Conservation (phyloP, 805 yeast species). For the Candida maris region DNA sequence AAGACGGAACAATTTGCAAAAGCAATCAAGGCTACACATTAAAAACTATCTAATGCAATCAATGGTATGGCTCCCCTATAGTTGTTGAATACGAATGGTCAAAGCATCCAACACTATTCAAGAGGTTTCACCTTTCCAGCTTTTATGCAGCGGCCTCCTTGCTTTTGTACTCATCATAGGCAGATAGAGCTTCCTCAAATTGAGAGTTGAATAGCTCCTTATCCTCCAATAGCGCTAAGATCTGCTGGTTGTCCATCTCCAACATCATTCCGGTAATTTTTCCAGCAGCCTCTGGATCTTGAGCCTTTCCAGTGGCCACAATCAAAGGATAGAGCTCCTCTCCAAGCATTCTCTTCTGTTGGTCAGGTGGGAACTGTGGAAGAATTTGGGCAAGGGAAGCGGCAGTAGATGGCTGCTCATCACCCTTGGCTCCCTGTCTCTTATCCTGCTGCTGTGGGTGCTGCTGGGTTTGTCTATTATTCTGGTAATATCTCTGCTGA, state of each 20-base stretch:
- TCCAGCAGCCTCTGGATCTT: slow-evolving; percentile 94
- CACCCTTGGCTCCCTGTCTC: slow-evolving; percentile 24
- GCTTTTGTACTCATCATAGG: slow-evolving; percentile 87
- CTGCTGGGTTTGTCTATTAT: slow-evolving; percentile 33
- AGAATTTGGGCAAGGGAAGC: slow-evolving; percentile 55
- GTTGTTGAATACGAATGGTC: too few relatives aligned
- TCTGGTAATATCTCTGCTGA: slow-evolving; percentile 44
- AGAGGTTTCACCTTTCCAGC: too few relatives aligned
- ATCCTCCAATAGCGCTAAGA: slow-evolving; percentile 82
- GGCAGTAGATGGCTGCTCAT: slow-evolving; percentile 30
- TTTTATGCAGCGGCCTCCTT: slow-evolving; percentile 26
- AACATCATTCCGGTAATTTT: slow-evolving; percentile 98
- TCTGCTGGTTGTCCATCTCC: slow-evolving; percentile 90
- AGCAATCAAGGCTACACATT: not conserved
- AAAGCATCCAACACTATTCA: too few relatives aligned
- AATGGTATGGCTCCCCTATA: too few relatives aligned
- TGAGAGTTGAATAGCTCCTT: slow-evolving; percentile 86
- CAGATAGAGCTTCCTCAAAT: slow-evolving; percentile 90
- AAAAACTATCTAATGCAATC: too few relatives aligned
- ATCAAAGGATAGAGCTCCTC: slow-evolving; percentile 95
- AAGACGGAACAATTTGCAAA: not conserved
- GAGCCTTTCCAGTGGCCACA: slow-evolving; percentile 78
- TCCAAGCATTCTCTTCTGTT: slow-evolving; percentile 96
- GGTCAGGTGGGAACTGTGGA: slow-evolving; percentile 72
- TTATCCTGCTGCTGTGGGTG: slow-evolving; percentile 21